Conservation (phyloP, 2,329 filamentous ascomycete species). For the Aspergillus fischeri region DNA sequence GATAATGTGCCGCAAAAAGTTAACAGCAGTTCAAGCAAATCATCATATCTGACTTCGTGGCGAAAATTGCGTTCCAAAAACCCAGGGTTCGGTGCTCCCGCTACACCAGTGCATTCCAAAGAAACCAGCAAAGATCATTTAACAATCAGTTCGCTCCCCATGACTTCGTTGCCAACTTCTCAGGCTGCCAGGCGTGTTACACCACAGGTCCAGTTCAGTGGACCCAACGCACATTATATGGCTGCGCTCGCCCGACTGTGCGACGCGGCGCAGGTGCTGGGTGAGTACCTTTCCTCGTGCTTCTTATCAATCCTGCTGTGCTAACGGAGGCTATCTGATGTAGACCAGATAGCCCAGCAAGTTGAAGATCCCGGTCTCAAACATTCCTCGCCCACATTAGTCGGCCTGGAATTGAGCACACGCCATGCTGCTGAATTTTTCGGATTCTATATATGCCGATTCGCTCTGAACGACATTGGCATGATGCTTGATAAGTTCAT, state of each 20-base stretch:
- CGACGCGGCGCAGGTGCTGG: conserved; percentile 86
- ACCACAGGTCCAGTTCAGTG: conserved; percentile 65
- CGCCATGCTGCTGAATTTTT: conserved; percentile 97
- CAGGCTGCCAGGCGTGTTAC: conserved; percentile 70
- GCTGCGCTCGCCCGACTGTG: conserved; percentile 82
- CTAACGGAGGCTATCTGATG: conserved; percentile 9
- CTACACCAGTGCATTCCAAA: conserved; percentile 33
- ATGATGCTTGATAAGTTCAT: conserved; percentile 93
- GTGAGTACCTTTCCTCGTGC: conserved; percentile 47
- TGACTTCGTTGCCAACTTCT: conserved; percentile 60
- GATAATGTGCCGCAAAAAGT: conserved; percentile 43
- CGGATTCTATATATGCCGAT: conserved; percentile 91
- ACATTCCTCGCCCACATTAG: conserved; percentile 88
- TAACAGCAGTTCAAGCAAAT: conserved; percentile 64
- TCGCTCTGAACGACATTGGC: conserved; percentile 80
- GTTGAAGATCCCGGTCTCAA: conserved; percentile 91
- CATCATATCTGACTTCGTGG: conserved; percentile 76
- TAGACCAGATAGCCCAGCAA: conserved; percentile 93
- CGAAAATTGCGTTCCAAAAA: conserved; percentile 86
- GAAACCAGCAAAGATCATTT: conserved; percentile 56
- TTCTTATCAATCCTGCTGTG: not conserved
- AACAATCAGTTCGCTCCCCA: conserved; percentile 71
- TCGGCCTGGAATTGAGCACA: conserved; percentile 88
- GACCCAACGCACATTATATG: conserved; percentile 90
- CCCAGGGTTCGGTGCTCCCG: conserved; percentile 58